phyloP scores from a whole-genome alignment of 179 eudicot genomes.

The Nepenthes alata region DNA sequence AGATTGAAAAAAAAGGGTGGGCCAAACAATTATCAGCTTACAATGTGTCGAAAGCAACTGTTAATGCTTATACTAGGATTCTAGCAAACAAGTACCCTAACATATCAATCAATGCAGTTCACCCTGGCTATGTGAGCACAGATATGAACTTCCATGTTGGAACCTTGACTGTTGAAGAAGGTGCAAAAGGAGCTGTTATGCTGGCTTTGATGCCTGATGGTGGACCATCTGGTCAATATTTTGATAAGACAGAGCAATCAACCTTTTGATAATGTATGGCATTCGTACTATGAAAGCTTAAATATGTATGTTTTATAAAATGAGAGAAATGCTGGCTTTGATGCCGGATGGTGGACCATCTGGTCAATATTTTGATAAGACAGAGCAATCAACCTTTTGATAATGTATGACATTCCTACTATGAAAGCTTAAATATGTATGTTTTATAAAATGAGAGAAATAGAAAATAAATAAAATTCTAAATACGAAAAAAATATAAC shows the following conservation, averaged over 20 bases:
- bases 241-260: not conserved
- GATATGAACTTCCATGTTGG: constrained; percentile 19
- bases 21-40: constrained; percentile 7
- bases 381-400: not conserved
- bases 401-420: too few species aligned
- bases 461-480: too few species aligned
- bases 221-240: constrained; percentile 19
- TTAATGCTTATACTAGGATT: constrained; percentile 21
- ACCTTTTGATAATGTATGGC: too few species aligned
- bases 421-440: too few species aligned
- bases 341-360: constrained; percentile 15
- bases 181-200: constrained; percentile 13
- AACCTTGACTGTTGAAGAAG: constrained; percentile 16
- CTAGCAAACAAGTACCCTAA: too few species aligned
- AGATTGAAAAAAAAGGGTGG: constrained; percentile 15
- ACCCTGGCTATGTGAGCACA: constrained; percentile 20
- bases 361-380: constrained; percentile 11
- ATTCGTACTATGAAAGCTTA: too few species aligned
- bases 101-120: too few species aligned
- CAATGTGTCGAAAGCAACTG: constrained; percentile 14
- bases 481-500: too few species aligned
- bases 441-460: too few species aligned
- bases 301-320: too few species aligned
- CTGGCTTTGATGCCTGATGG: constrained; percentile 16
- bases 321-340: constrained; percentile 7